A percentile compares a stretch with the other conserved stretches of the same genome.
Conservation (phyloP, 2,329 filamentous ascomycete genomes). For the Monosporascus sp. region DNA sequence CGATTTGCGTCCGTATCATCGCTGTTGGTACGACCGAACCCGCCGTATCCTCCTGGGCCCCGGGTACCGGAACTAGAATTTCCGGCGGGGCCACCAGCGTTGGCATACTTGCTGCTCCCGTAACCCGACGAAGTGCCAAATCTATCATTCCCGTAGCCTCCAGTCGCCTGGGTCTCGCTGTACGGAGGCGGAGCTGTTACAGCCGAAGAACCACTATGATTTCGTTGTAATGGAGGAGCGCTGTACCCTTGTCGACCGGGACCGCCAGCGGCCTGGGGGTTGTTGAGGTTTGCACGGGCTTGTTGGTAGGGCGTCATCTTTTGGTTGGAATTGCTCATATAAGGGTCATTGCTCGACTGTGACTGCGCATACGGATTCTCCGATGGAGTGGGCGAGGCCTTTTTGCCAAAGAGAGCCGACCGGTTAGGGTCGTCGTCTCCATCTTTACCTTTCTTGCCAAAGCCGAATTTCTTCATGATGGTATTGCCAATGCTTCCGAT, state of each 20-base stretch:
- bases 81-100: conserved; percentile 22
- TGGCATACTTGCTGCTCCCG: conserved; percentile 49
- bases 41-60: conserved; percentile 56
- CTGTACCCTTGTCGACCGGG: conserved; percentile 28
- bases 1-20: conserved; percentile 47
- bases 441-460: conserved; percentile 50
- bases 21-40: conserved; percentile 44
- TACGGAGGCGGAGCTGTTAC: conserved; percentile 32
- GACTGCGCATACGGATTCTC: conserved; percentile 57
- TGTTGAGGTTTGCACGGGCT: conserved; percentile 30
- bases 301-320: conserved; percentile 42
- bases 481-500: conserved; percentile 1
- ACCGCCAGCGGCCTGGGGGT: conserved; percentile 27
- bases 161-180: conserved; percentile 13
- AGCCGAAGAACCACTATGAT: conserved; percentile 17
- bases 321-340: conserved; percentile 42
- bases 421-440: conserved; percentile 41
- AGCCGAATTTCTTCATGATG: conserved; percentile 56
- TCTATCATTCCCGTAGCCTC: conserved; percentile 24
- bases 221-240: conserved; percentile 16
- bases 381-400: conserved; percentile 38
- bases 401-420: conserved; percentile 50
- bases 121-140: conserved; percentile 39
- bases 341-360: conserved; percentile 42
- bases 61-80: conserved; percentile 27